These are phyloP conservation scores for Phyllosticta capitalensis DNA, from an alignment of 2,329 filamentous ascomycete genomes.

Conservation along the genomic window DNA sequence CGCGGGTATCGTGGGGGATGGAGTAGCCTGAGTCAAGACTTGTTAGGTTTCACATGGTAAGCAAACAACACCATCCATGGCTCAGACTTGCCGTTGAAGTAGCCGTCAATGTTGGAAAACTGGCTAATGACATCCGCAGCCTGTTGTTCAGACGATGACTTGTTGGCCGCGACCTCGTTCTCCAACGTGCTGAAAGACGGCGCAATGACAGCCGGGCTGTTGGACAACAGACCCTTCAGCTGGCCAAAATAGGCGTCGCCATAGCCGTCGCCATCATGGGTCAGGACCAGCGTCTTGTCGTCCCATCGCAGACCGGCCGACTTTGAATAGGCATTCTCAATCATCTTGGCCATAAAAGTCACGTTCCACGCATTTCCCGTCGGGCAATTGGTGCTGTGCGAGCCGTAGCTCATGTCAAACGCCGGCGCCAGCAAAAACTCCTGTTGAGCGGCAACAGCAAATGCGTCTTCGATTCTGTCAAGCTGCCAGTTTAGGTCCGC, in stretches of 20 bases:
- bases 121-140: slow-evolving; percentile 21
- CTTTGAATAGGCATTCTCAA: slow-evolving; percentile 15
- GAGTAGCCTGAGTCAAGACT: slow-evolving; percentile 27
- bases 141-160: slow-evolving; percentile 16
- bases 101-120: slow-evolving; percentile 27
- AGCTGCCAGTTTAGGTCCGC: slow-evolving; percentile 21
- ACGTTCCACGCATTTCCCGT: slow-evolving; percentile 27
- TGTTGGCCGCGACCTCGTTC: slow-evolving; percentile 19
- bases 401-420: slow-evolving; percentile 29
- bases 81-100: slow-evolving; percentile 23
- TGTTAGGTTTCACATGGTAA: slow-evolving; percentile 16
- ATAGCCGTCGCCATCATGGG: slow-evolving; percentile 27
- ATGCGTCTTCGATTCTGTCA: slow-evolving; percentile 28
- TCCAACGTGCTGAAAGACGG: slow-evolving; percentile 23
- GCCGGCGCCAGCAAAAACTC: slow-evolving; percentile 30
- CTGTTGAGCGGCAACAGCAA: slow-evolving; percentile 22
- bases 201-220: slow-evolving; percentile 17
- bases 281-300: slow-evolving; percentile 28
- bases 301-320: slow-evolving; percentile 26
- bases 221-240: slow-evolving; percentile 13
- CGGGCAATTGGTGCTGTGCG: slow-evolving; percentile 16
- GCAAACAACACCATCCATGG: not conserved
- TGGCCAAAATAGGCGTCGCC: slow-evolving; percentile 28
- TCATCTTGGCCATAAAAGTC: slow-evolving; percentile 25
- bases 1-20: slow-evolving; percentile 5